Conservation (phyloP, 345 rosid genomes). For the Gossypium stocksii region DNA sequence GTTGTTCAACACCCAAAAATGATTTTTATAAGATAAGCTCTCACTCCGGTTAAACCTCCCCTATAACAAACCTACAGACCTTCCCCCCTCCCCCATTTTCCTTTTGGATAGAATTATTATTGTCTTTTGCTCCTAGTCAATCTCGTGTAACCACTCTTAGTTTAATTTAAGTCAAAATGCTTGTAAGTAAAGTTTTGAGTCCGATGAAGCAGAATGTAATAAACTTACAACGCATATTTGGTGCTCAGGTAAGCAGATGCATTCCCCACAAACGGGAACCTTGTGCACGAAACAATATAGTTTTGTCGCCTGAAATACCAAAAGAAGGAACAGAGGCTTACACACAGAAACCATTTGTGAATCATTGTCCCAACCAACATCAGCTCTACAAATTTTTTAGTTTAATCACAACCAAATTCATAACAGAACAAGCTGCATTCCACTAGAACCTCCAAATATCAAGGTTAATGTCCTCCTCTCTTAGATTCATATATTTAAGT, state of each 20-base stretch:
- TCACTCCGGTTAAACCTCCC: background rate
- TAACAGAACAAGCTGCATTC: slow-evolving; percentile 10
- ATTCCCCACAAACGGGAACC: slow-evolving; percentile 6
- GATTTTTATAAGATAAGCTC: background rate
- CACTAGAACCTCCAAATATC: background rate
- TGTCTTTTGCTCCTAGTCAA: background rate
- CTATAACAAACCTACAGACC: background rate
- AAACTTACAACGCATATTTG: slow-evolving; percentile 83
- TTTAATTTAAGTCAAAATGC: background rate
- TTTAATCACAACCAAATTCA: background rate
- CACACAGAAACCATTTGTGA: background rate
- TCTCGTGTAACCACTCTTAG: background rate
- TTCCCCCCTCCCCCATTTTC: too few species aligned
- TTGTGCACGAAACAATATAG: slow-evolving; percentile 6
- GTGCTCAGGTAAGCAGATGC: slow-evolving; percentile 86
- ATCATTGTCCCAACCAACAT: background rate
- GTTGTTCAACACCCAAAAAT: background rate
- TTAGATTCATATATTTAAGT: background rate
- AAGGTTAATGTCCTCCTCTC: background rate
- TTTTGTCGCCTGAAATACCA: slow-evolving; percentile 59
- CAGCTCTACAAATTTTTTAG: background rate
- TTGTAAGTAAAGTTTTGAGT: background rate
- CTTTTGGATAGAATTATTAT: background rate
- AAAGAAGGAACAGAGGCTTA: background rate
- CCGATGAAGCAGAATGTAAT: background rate